phyloP scores from a whole-genome alignment of 805 yeast species.

The Suhomyces prunicola region DNA sequence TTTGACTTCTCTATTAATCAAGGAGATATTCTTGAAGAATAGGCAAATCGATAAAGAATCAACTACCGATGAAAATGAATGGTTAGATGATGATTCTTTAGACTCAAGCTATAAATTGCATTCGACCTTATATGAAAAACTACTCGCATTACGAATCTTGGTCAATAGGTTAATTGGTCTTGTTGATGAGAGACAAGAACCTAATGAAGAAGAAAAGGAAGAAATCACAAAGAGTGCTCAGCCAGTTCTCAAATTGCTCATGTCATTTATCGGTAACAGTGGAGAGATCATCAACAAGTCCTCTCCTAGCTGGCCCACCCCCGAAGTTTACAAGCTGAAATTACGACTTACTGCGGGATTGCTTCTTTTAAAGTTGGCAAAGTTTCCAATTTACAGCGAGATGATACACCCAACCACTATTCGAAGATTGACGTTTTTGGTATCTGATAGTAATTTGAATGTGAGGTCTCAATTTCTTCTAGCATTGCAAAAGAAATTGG shows the following conservation, averaged over 20 bases:
- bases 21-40: slow-evolving; percentile 59
- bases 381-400: slow-evolving; percentile 47
- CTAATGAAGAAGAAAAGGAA: slow-evolving; percentile 27
- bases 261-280: slow-evolving; percentile 65
- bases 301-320: slow-evolving; percentile 54
- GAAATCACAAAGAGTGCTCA: slow-evolving; percentile 45
- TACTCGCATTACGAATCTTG: slow-evolving; percentile 52
- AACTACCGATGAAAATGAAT: slow-evolving; percentile 27
- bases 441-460: slow-evolving; percentile 62
- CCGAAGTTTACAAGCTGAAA: slow-evolving; percentile 55
- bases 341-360: slow-evolving; percentile 68
- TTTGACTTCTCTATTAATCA: slow-evolving; percentile 57
- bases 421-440: slow-evolving; percentile 50
- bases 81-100: slow-evolving; percentile 47
- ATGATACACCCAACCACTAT: slow-evolving; percentile 53
- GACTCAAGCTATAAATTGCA: slow-evolving; percentile 23
- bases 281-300: slow-evolving; percentile 66
- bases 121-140: slow-evolving; percentile 44
- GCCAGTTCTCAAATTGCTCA: slow-evolving; percentile 65
- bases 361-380: slow-evolving; percentile 61
- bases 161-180: slow-evolving; percentile 52
- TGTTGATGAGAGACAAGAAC: not conserved
- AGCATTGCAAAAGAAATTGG: slow-evolving; percentile 49
- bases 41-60: slow-evolving; percentile 27
- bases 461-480: slow-evolving; percentile 55